Base-by-base conservation (phyloP, 2,329 filamentous ascomycete species). In the Parastagonospora avenae region DNA sequence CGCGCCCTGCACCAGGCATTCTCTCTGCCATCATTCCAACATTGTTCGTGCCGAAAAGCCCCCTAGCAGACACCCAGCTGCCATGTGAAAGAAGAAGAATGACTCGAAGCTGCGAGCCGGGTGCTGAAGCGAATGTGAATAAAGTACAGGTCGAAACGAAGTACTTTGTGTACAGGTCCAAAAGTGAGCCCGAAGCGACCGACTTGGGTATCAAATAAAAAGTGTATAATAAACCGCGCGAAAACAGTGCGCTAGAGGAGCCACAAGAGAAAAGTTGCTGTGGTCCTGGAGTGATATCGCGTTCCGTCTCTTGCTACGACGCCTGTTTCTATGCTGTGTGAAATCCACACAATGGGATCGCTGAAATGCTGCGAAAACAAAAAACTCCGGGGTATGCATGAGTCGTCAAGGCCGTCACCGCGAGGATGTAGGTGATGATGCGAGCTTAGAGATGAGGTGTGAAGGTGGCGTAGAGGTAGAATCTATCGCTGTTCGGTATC, bases 401-500 rank as follows among this genome's bases (percentile, higher is more conserved):
- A 42, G 68, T 72, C 70, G 57, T 73, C 43, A 71, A 62, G 61
- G 60, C 64, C 62, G 64, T 69, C 55, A 63, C 59, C 63, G 43
- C 41, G 43, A 39, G 29, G 53, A 41, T 36, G 39, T 49, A 49
- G 57, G 59, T 58, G 55, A 54, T 54, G 40, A 51, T 60, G 57
- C 57, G 58, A 57, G 61, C 54, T 56, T 60, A 64, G 60, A 57
- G 56, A 59, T 63, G 59, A 57, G 27, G 8, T 19, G 37, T 55
- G 39, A 40, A 37, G 49, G 51, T 43, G 36, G 51, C 39, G 31
- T 36, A 43, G 27, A 45, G 38, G 42, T 59, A 51, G 57, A 48
- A 61, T 53, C 54, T 71, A 71, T 46, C 65, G 58, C 14, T 59
- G 59, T 46, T 79, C 77, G 35, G 67, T 71, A 51, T 79, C 77